Percentiles rank a stretch among this genome's conserved stretches.
Evolutionary conservation across 352 stramenopile genomes (phyloP).

Genomic region (Globisporangium ultimum): DNA sequence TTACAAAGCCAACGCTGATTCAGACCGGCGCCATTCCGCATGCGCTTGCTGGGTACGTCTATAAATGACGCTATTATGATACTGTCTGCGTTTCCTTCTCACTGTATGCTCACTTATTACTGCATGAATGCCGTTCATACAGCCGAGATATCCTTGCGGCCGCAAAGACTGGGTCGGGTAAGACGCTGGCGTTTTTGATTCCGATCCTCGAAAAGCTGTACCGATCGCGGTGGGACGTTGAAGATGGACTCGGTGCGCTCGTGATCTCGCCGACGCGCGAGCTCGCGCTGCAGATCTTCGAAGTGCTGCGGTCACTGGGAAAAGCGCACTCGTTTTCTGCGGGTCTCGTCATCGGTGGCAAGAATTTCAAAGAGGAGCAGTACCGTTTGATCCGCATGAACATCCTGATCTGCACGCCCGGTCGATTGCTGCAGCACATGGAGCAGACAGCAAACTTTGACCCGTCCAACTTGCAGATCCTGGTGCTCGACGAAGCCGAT

Average conservation of each 20-base stretch:
- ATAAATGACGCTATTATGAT: too few species aligned
- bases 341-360: conserved; percentile 96
- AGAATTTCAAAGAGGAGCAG: conserved; percentile 95
- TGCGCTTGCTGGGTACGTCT: conserved; percentile 52
- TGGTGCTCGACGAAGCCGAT: conserved; percentile 99
- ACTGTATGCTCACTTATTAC: conserved; percentile 6
- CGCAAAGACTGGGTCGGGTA: conserved; percentile 92
- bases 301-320: conserved; percentile 95
- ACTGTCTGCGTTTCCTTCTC: too few species aligned
- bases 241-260: conserved; percentile 95
- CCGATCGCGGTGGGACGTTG: conserved; percentile 76
- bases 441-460: conserved; percentile 98
- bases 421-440: conserved; percentile 97
- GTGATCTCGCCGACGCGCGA: conserved; percentile 98
- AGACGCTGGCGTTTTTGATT: conserved; percentile 92
- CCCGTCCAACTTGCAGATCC: conserved; percentile 89
- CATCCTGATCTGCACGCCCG: conserved; percentile 97
- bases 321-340: conserved; percentile 96
- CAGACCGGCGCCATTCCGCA: conserved; percentile 87
- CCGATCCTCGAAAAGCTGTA: conserved; percentile 90
- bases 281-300: conserved; percentile 98
- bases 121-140: neutral
- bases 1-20: conserved; percentile 87
- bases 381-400: conserved; percentile 94
- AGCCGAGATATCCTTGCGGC: conserved; percentile 89